Evolutionary conservation across 306 rosid genomes (phyloP), one percentile per base, ranked within the genome.

Genomic region (Abrus precatorius): DNA sequence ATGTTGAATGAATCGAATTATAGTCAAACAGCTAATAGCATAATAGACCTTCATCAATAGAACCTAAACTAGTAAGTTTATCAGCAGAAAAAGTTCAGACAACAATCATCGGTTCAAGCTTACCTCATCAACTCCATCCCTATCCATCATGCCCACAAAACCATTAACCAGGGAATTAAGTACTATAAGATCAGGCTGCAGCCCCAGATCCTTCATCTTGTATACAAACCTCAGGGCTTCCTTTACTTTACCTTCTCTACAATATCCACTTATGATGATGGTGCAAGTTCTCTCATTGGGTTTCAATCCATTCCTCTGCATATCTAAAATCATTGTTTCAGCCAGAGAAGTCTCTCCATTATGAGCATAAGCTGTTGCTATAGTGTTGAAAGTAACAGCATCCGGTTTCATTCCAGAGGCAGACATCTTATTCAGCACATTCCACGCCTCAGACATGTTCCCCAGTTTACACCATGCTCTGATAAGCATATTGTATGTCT

Each of bases 121-220:
- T 59, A 87, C 92, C 94, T 90, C 86, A 83, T 90, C 86, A 52
- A 90, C 88, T 57, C 94, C 90, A 62, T 90, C 88, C 87, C 80
- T 85, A 79, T 89, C 97, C 97, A 89, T 90, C 50, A 81, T 50
- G 34, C 86, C 87, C 27, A 82, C 88, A 87, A 92, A 92, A 59
- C 90, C 89, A 74, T 90, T 92, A 70, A 90, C 61, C 74, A 92
- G 72, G 48, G 87, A 84, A 81, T 92, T 92, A 29, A 92, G 86
- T 40, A 81, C 70, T 53, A 88, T 82, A 4, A 90, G 70, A 77
- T 89, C 84, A 29, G 93, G 93, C 41, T 27, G 87, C 82, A 92
- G 33, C 41, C 88, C 86, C 44, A 88, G 84, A 84, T 87, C 90
- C 84, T 85, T 87, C 88, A 87, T 89, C 86, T 83, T 85, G 83